Evolutionary conservation across 2,329 filamentous ascomycete species (phyloP).

Genomic region (Ophiostoma piceae): DNA sequence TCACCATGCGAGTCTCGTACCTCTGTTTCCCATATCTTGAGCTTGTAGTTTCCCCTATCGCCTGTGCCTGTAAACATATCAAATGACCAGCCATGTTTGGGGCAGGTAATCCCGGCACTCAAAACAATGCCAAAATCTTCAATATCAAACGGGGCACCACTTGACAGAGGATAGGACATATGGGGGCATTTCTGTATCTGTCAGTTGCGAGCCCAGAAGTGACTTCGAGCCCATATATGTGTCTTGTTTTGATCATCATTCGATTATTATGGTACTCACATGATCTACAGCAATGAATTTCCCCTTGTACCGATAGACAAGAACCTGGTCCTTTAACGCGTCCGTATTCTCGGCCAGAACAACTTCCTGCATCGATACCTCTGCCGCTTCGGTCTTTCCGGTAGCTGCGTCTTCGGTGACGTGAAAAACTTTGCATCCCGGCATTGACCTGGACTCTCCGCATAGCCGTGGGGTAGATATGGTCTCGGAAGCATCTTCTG

Average conservation of each 20-base stretch:
- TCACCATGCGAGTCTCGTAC: slow-evolving; percentile 36
- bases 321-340: slow-evolving; percentile 53
- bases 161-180: slow-evolving; percentile 59
- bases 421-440: slow-evolving; percentile 56
- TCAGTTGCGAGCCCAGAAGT: background rate
- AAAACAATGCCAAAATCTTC: slow-evolving; percentile 59
- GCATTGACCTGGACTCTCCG: slow-evolving; percentile 35
- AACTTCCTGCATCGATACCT: slow-evolving; percentile 36
- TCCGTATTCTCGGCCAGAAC: slow-evolving; percentile 30
- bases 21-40: slow-evolving; percentile 61
- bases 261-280: slow-evolving; percentile 40
- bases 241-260: background rate
- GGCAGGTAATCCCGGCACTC: slow-evolving; percentile 59
- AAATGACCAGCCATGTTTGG: slow-evolving; percentile 67
- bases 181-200: slow-evolving; percentile 59
- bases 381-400: slow-evolving; percentile 33
- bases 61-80: slow-evolving; percentile 58
- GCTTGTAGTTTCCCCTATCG: slow-evolving; percentile 57
- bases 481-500: slow-evolving; percentile 29
- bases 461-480: slow-evolving; percentile 40
- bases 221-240: too few species aligned
- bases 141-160: slow-evolving; percentile 61
- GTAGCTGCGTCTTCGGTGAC: slow-evolving; percentile 40
- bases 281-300: slow-evolving; percentile 65
- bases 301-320: slow-evolving; percentile 59